phyloP scores from a whole-genome alignment of 1,284 basidiomycete species.

The Agaricales sp. region DNA sequence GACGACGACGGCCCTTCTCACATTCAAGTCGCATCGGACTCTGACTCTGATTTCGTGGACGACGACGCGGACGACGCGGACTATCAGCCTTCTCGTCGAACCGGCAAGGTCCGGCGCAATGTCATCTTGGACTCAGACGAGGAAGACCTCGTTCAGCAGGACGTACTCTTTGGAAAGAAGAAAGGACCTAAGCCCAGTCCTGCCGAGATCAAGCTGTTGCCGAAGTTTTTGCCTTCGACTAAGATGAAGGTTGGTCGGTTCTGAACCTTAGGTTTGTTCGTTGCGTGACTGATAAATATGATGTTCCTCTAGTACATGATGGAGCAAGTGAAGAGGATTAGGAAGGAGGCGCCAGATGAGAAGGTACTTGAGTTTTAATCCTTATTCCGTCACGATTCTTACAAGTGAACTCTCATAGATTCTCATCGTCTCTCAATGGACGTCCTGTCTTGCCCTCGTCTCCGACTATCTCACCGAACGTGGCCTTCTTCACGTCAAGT shows the following conservation, averaged over 20 bases:
- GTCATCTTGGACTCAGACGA: slow-evolving; percentile 24
- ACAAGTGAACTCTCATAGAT: background rate
- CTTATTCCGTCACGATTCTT: background rate
- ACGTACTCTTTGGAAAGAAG: slow-evolving; percentile 30
- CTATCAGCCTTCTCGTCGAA: slow-evolving; percentile 27
- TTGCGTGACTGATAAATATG: background rate
- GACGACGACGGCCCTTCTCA: slow-evolving; percentile 11
- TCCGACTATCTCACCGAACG: background rate
- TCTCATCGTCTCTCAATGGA: background rate
- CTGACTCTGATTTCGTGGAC: slow-evolving; percentile 12
- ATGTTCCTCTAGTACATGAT: background rate
- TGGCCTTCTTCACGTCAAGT: background rate
- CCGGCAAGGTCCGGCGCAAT: slow-evolving; percentile 29
- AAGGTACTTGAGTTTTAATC: background rate
- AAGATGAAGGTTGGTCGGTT: slow-evolving; percentile 48
- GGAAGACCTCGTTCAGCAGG: slow-evolving; percentile 17
- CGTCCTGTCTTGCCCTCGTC: background rate
- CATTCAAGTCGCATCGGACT: slow-evolving; percentile 12
- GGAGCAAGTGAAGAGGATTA: background rate
- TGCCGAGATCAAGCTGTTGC: too few species aligned
- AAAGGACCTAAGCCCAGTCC: too few species aligned
- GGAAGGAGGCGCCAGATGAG: background rate
- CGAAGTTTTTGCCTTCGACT: slow-evolving; percentile 24
- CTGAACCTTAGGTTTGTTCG: background rate
- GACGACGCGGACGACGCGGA: slow-evolving; percentile 37